Base-by-base conservation (phyloP, 352 stramenopile species). In the Phytophthora niederhauseri region DNA sequence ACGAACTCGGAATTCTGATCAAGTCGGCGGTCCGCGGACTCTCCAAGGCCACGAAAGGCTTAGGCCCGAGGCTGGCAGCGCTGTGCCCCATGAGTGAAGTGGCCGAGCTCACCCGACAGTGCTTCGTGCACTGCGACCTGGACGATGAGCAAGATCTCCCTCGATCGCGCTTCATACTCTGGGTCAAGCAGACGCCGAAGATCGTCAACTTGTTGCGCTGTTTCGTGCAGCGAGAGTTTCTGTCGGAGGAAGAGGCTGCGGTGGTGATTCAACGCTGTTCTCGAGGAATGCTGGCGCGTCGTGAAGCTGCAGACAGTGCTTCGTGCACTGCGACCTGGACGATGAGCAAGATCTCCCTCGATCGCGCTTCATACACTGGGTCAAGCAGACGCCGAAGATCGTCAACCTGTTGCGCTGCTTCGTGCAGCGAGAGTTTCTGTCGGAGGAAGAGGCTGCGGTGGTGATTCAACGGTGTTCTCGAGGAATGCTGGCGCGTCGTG, bases 1-100 rank as follows among this genome's bases (percentile, higher is more conserved):
- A 93, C 41, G 85, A 93, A 66, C 81, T 93, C 22, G 81, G 80
- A 19, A 91, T 93, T 60, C 57, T 93, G 8, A 70, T 92, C 66
- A 93, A 92, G 69, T 93, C 82, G 12, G 79, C 76, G 6, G 63
- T 92, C 19, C 85, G 85, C 3, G 83, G 85, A 0, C 72, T 92
- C 8, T 89, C 84, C 11, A 93, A 93, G 59, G 58, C 85, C 15
- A 93, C 85, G 1, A 78, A 78, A 36, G 85, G 85, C 0, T 75
- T 92, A 19, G 84, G 84, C 7, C 75, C 78, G n/a, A 75, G 84
- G 24, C 71, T 93, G 7, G 68, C 78, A 52, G 63, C 62, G 26
- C 67, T 93, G 14, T 87, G 85, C 43, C 77, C 84, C 2, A 91
- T 91, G 82, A 46, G 67, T 11, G 83, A 92, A 60, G 82, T 92